These are phyloP conservation scores for Sugiyamaella qingdaonensis DNA, from an alignment of 805 yeast species.

Conservation along the genomic window DNA sequence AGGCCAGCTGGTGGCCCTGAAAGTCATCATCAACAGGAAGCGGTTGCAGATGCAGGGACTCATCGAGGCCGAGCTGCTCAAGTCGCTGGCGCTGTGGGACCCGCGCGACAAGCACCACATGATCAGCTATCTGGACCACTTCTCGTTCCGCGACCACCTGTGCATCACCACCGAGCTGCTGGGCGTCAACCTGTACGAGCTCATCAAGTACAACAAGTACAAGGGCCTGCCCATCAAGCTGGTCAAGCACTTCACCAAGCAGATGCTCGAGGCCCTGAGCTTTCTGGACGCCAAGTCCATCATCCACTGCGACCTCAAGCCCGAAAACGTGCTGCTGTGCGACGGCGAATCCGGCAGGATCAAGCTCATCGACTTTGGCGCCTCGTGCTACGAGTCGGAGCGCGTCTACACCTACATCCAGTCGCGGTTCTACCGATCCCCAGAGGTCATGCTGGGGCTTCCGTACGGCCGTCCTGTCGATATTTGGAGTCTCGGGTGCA, in stretches of 20 bases:
- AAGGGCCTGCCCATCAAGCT: slow-evolving; percentile 33
- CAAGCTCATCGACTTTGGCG: slow-evolving; percentile 78
- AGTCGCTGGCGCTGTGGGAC: slow-evolving; percentile 40
- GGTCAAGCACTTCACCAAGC: slow-evolving; percentile 44
- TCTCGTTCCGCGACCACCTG: slow-evolving; percentile 75
- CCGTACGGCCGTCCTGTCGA: slow-evolving; percentile 88
- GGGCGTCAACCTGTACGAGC: slow-evolving; percentile 62
- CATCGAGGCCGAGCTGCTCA: slow-evolving; percentile 66
- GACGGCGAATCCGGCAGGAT: slow-evolving; percentile 44
- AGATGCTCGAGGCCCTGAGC: slow-evolving; percentile 56
- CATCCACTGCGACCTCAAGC: slow-evolving; percentile 83
- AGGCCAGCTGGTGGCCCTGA: slow-evolving; percentile 60
- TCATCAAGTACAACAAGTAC: slow-evolving; percentile 36
- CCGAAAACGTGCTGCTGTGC: slow-evolving; percentile 69
- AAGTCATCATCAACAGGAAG: slow-evolving; percentile 68
- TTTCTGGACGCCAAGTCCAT: slow-evolving; percentile 53
- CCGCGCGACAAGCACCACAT: slow-evolving; percentile 36
- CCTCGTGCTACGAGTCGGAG: slow-evolving; percentile 50
- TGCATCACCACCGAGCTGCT: slow-evolving; percentile 75
- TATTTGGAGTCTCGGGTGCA: slow-evolving; percentile 98
- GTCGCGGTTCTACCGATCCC: slow-evolving; percentile 93
- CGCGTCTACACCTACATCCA: slow-evolving; percentile 95
- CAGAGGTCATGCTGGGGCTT: slow-evolving; percentile 90
- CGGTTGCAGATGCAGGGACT: slow-evolving; percentile 75
- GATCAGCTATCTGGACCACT: slow-evolving; percentile 61